phyloP scores from a whole-genome alignment of 2,329 filamentous ascomycete genomes.

The Clarireedia monteithiana region DNA sequence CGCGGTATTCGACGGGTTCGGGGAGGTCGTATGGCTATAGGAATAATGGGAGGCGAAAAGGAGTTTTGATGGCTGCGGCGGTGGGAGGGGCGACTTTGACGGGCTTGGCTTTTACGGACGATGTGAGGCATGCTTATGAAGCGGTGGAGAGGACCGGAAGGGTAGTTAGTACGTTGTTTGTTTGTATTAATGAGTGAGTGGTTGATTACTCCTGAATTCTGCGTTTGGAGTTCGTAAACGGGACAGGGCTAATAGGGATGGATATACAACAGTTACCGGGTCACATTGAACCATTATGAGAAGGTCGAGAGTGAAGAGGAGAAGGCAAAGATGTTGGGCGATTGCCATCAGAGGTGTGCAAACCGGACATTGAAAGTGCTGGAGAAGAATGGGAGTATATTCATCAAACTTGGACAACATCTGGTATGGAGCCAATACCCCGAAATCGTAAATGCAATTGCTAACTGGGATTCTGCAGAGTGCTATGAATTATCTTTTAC shows the following conservation, averaged over 20 bases:
- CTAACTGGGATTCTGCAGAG: conserved; percentile 43
- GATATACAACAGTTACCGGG: conserved; percentile 62
- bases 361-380: conserved; percentile 77
- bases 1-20: conserved; percentile 3
- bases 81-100: conserved; percentile 21
- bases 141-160: conserved; percentile 71
- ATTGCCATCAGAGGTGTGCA: conserved; percentile 89
- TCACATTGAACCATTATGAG: conserved; percentile 66
- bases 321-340: conserved; percentile 60
- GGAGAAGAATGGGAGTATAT: conserved; percentile 96
- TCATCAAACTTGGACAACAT: conserved; percentile 96
- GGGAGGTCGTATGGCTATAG: conserved; percentile 7
- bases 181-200: conserved; percentile 86
- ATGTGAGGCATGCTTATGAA: conserved; percentile 69
- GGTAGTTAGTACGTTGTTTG: conserved; percentile 63
- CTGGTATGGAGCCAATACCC: conserved; percentile 42
- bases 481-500: conserved; percentile 90
- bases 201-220: not conserved
- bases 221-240: not conserved
- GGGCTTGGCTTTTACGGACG: conserved; percentile 49
- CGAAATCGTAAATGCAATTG: not conserved
- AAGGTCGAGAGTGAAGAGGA: conserved; percentile 54
- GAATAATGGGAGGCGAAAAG: not conserved
- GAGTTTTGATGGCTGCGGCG: conserved; percentile 15
- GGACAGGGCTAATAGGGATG: not conserved